Conservation (phyloP, 148 eudicot species). For the Cornus kousa region DNA sequence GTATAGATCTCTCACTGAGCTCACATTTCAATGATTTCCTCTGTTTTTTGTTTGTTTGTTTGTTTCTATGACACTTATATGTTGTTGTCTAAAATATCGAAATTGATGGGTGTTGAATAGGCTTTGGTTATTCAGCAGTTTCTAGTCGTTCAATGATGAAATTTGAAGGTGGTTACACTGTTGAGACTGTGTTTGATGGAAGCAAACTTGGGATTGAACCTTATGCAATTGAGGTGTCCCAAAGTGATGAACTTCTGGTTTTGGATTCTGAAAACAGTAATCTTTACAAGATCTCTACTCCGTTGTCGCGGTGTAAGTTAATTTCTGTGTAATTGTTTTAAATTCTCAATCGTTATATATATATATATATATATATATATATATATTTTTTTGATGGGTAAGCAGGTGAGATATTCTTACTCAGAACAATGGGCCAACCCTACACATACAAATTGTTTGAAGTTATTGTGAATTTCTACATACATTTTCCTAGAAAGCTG, state of each 20-base stretch:
- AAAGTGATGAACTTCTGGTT: constrained; percentile 63
- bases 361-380: no score
- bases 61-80: not conserved
- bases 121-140: constrained; percentile 37
- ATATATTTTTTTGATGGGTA: no score
- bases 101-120: constrained; percentile 7
- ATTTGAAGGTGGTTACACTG: constrained; percentile 68
- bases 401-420: no score
- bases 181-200: constrained; percentile 85
- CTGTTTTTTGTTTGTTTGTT: constrained; percentile 9
- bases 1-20: constrained; percentile 23
- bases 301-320: constrained; percentile 51
- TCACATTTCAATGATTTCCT: constrained; percentile 13
- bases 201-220: constrained; percentile 88
- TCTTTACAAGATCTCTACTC: constrained; percentile 70
- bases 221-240: constrained; percentile 51
- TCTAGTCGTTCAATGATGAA: constrained; percentile 71
- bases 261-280: constrained; percentile 77
- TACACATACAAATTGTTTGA: not conserved
- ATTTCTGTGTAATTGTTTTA: not conserved
- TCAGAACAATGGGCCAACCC: no score
- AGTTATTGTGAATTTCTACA: not conserved
- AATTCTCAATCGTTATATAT: no score
- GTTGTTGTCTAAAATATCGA: not conserved
- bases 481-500: not conserved